Evolutionary conservation across 306 rosid species (phyloP).

Genomic region (Vicia faba): DNA sequence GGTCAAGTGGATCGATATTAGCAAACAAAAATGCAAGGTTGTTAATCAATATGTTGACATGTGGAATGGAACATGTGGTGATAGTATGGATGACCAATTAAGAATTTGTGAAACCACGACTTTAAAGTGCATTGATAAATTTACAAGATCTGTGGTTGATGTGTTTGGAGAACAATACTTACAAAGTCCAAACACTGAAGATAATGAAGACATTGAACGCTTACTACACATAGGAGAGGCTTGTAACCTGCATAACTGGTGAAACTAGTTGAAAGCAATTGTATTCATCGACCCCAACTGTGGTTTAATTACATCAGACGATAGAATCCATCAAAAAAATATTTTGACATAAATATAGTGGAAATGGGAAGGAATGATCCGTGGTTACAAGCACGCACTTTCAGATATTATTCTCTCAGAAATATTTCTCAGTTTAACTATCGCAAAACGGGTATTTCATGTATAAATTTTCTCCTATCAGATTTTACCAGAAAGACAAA

Average conservation of each 20-base stretch:
- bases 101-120: no score
- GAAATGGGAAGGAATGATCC: constrained; percentile 27
- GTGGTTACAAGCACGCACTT: constrained; percentile 30
- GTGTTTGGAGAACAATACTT: no score
- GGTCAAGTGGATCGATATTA: no score
- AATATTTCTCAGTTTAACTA: constrained; percentile 30
- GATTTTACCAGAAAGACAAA: constrained; percentile 26
- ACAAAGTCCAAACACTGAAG: no score
- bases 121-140: no score
- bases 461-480: constrained; percentile 35
- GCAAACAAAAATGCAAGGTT: no score
- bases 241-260: neutral
- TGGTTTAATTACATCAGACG: constrained; percentile 1
- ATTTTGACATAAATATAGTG: constrained; percentile 20
- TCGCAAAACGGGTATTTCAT: constrained; percentile 11
- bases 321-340: constrained; percentile 1
- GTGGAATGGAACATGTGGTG: no score
- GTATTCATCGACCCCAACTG: neutral
- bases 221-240: no score
- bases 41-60: no score
- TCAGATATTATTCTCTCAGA: constrained; percentile 37
- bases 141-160: no score
- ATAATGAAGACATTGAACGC: no score
- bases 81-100: no score
- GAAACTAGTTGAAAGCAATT: constrained; percentile 7